A percentile compares a stretch with the other conserved stretches of the same genome.
These are phyloP conservation scores for Diaporthe citri DNA, from an alignment of 2,329 filamentous ascomycete genomes.

Conservation along the genomic window DNA sequence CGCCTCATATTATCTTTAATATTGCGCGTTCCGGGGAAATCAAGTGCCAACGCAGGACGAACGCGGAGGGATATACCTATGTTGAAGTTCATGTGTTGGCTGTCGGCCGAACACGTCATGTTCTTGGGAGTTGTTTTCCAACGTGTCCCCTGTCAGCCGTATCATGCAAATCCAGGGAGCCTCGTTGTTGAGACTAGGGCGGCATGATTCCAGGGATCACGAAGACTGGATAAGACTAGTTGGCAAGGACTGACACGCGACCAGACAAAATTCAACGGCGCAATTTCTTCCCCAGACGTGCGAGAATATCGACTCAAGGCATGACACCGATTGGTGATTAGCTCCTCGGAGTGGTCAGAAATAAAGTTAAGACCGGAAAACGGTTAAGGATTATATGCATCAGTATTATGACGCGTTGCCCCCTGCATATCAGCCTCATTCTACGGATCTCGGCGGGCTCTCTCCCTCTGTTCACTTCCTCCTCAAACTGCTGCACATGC, in stretches of 20 bases:
- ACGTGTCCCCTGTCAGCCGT: conserved; percentile 5
- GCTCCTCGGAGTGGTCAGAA: conserved; percentile 10
- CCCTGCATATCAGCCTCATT: conserved; percentile 33
- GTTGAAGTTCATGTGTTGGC: conserved; percentile 27
- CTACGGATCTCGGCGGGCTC: not conserved
- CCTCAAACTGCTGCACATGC: not conserved
- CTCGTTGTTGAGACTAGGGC: conserved; percentile 29
- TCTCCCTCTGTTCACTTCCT: not conserved
- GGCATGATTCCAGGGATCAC: conserved; percentile 30
- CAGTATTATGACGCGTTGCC: conserved; percentile 9
- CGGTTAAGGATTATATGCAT: conserved; percentile 1
- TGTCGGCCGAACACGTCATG: conserved; percentile 31
- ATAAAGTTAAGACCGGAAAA: conserved; percentile 21
- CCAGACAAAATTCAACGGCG: conserved; percentile 24
- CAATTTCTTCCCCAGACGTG: conserved; percentile 19
- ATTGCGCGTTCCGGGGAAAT: not conserved
- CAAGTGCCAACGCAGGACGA: not conserved
- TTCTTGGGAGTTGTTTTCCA: not conserved
- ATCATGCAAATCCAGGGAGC: conserved; percentile 34
- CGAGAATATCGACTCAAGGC: not conserved
- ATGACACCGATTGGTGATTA: not conserved
- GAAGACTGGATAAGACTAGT: conserved; percentile 9
- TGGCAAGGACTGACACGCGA: conserved; percentile 21
- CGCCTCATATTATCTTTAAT: conserved; percentile 1
- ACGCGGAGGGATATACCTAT: conserved; percentile 12